Evolutionary conservation across 2,329 filamentous ascomycete species (phyloP), one percentile per base, ranked within the genome.

Genomic region (Westerdykella ornata): DNA sequence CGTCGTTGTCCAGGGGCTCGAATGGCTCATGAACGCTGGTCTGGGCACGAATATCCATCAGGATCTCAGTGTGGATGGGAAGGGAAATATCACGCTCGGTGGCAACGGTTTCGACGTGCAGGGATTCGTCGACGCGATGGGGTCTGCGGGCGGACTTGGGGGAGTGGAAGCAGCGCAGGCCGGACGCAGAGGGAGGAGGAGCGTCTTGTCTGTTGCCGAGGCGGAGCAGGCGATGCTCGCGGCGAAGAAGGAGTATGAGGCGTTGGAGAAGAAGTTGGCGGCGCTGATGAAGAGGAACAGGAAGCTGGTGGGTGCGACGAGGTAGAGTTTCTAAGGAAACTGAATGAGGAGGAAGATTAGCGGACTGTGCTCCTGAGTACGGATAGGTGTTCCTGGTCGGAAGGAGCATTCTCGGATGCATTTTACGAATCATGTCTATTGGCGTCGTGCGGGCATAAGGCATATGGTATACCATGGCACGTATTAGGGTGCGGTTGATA

Each of bases 321-420:
- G 12, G 22, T 26, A 26, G 22, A 26, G 22, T 26, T 26, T 26
- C n/a, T n/a, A 11, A 26, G 8, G 7, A 26, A 9, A 11, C 22
- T 26, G 22, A 3, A 9, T 11, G 22, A 26, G 22, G 22, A 26
- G 22, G 12, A 11, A 26, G 22, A 26, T 26, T 34, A 96, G 89
- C 61, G 84, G 88, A 59, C 22, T 11, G 12, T 26, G 12, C 7
- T 9, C 12, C 22, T 9, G 22, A 26, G 22, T 8, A 11, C 8
- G 22, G n/a, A n/a, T n/a, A 26, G 22, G 22, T 7, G 8, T 2
- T 26, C 22, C 8, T 26, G 8, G 22, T 26, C 22, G 12, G 22
- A 26, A 26, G 22, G 22, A 9, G 22, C 22, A 11, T 26, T 26
- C 12, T 4, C 8, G 22, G 22, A 26, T 3, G 22, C 7, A 11